Evolutionary conservation across 2,329 filamentous ascomycete species (phyloP).

Genomic region (Ophiocordyceps camponoti-leonardi): DNA sequence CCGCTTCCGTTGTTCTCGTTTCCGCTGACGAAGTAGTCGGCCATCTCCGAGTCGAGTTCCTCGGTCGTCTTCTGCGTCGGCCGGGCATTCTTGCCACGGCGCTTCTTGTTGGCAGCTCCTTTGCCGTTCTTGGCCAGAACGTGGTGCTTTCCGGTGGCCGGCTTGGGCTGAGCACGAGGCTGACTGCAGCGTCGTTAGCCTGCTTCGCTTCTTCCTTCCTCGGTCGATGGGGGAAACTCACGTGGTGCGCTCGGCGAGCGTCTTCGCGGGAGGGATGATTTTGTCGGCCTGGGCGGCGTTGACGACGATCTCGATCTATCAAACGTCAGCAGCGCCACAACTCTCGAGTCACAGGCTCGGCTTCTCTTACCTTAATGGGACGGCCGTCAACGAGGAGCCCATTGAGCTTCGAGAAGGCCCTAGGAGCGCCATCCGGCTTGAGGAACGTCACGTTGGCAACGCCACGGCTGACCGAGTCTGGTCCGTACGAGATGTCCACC

Average conservation of each 20-base stretch:
- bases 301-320: constrained; percentile 77
- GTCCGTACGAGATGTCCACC: constrained; percentile 83
- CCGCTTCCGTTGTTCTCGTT: constrained; percentile 23
- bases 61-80: constrained; percentile 78
- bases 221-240: constrained; percentile 20
- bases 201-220: not conserved
- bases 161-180: constrained; percentile 48
- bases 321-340: constrained; percentile 7
- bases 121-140: constrained; percentile 26
- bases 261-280: constrained; percentile 47
- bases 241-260: constrained; percentile 68
- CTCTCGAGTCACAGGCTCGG: too few relatives aligned
- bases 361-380: constrained; percentile 58
- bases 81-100: constrained; percentile 41
- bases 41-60: constrained; percentile 95
- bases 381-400: constrained; percentile 78
- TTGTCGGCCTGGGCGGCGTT: constrained; percentile 56
- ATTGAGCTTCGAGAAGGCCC: constrained; percentile 71
- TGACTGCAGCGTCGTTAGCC: constrained; percentile 9
- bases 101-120: constrained; percentile 33
- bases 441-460: constrained; percentile 79
- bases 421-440: constrained; percentile 64
- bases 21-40: constrained; percentile 64
- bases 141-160: constrained; percentile 52
- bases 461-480: constrained; percentile 79